Percentiles rank a stretch among this genome's conserved stretches.
These are phyloP conservation scores for Austroboletus eburneus DNA, from an alignment of 768 basidiomycete genomes.

Conservation along the genomic window DNA sequence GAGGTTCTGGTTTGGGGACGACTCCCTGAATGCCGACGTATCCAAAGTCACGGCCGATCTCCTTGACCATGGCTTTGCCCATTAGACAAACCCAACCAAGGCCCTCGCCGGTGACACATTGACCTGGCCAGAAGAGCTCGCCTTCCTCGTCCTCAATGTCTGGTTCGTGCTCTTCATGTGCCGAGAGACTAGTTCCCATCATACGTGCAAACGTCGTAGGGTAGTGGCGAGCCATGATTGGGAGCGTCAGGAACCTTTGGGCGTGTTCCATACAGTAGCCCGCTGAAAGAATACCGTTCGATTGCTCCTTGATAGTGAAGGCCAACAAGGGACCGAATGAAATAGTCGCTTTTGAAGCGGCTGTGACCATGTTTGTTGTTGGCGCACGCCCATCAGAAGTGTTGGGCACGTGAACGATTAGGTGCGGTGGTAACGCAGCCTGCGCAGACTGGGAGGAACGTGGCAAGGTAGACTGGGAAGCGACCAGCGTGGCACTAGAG, in stretches of 20 bases:
- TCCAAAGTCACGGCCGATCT: slow-evolving; percentile 71
- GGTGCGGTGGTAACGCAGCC: slow-evolving; percentile 40
- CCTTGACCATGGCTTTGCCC: slow-evolving; percentile 83
- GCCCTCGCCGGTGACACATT: slow-evolving; percentile 68
- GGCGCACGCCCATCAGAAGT: slow-evolving; percentile 28
- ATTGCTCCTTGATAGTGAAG: slow-evolving; percentile 27
- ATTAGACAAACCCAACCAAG: slow-evolving; percentile 85
- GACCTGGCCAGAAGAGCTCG: slow-evolving; percentile 82
- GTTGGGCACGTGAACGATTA: slow-evolving; percentile 27
- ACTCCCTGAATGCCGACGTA: slow-evolving; percentile 70
- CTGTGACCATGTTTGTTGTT: slow-evolving; percentile 25
- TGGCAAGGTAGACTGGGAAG: slow-evolving; percentile 24
- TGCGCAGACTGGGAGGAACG: slow-evolving; percentile 26
- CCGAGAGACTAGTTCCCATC: slow-evolving; percentile 56
- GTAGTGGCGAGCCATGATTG: slow-evolving; percentile 65
- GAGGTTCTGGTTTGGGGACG: slow-evolving; percentile 60
- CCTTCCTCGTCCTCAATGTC: slow-evolving; percentile 85
- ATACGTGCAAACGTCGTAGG: slow-evolving; percentile 74
- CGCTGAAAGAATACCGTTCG: slow-evolving; percentile 40
- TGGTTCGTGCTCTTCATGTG: slow-evolving; percentile 71
- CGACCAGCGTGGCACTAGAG: slow-evolving; percentile 19
- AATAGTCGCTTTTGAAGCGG: slow-evolving; percentile 29
- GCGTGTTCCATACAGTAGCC: slow-evolving; percentile 42
- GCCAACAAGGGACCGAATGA: slow-evolving; percentile 27
- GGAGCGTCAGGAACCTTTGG: slow-evolving; percentile 56